Conservation (phyloP, 2,329 filamentous ascomycete species). For the Aureobasidium namibiae region DNA sequence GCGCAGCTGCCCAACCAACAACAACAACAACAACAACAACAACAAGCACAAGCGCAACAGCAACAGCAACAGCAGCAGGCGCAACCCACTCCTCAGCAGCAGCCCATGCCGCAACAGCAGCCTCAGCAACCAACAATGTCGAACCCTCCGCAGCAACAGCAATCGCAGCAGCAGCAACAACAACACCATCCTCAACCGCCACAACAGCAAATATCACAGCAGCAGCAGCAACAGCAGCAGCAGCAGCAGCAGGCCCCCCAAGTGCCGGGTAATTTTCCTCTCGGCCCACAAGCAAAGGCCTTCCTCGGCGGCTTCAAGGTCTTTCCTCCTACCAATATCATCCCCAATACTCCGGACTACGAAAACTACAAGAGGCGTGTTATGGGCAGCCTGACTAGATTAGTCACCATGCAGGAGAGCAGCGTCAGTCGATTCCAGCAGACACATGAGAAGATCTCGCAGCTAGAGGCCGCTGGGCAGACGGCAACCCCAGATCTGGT, state of each 20-base stretch:
- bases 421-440: conserved; percentile 7
- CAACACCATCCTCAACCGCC: conserved; percentile 18
- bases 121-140: conserved; percentile 8
- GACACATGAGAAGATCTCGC: conserved; percentile 2
- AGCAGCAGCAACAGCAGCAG: conserved; percentile 20
- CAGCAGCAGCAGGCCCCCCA: conserved; percentile 21
- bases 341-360: conserved; percentile 13
- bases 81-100: background rate
- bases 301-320: conserved; percentile 14
- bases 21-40: conserved; percentile 15
- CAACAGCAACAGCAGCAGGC: conserved; percentile 13
- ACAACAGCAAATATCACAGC: conserved; percentile 7
- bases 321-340: conserved; percentile 11
- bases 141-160: conserved; percentile 18
- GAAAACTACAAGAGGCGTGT: conserved; percentile 15
- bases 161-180: conserved; percentile 17
- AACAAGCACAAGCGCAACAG: conserved; percentile 13
- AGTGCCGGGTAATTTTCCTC: conserved; percentile 23
- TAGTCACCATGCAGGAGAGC: conserved; percentile 12
- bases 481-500: conserved; percentile 7
- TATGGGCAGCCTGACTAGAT: background rate
- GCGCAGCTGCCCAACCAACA: conserved; percentile 1
- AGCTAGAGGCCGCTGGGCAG: conserved; percentile 10
- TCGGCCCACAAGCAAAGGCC: conserved; percentile 22
- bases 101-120: conserved; percentile 18